A percentile compares a stretch with the other conserved stretches of the same genome.
Evolutionary conservation across 192 early-diverging fungal genomes (phyloP).

Genomic region (Podila epigama): DNA sequence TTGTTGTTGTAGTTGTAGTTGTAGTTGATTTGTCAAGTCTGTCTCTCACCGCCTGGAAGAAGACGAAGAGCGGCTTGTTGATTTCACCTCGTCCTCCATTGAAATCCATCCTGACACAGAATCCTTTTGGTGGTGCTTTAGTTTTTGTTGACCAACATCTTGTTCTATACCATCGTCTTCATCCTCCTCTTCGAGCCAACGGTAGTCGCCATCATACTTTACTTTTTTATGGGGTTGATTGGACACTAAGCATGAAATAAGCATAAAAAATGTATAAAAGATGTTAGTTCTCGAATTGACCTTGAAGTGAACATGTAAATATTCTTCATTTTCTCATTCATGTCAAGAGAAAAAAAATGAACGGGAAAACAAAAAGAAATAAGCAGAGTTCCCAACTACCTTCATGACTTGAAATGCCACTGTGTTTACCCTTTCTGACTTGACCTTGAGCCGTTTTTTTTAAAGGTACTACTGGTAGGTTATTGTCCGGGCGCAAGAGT

Average conservation of each 20-base stretch:
- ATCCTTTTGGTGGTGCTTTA: background rate
- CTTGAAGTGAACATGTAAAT: too few species aligned
- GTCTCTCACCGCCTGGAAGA: too few species aligned
- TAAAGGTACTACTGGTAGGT: background rate
- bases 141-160: background rate
- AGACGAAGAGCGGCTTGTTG: background rate
- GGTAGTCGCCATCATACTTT: conserved; percentile 12
- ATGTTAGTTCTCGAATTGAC: too few species aligned
- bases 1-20: too few species aligned
- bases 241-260: background rate
- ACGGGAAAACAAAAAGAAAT: too few species aligned
- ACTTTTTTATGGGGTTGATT: background rate
- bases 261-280: too few species aligned
- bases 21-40: too few species aligned
- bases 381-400: too few species aligned
- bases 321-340: too few species aligned
- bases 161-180: background rate
- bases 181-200: conserved; percentile 33
- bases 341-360: too few species aligned
- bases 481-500: background rate
- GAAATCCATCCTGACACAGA: background rate
- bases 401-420: too few species aligned
- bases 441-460: too few species aligned
- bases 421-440: background rate
- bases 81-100: background rate